phyloP scores from a whole-genome alignment of 2,329 filamentous ascomycete species.

The Dactylellina drechsleri region DNA sequence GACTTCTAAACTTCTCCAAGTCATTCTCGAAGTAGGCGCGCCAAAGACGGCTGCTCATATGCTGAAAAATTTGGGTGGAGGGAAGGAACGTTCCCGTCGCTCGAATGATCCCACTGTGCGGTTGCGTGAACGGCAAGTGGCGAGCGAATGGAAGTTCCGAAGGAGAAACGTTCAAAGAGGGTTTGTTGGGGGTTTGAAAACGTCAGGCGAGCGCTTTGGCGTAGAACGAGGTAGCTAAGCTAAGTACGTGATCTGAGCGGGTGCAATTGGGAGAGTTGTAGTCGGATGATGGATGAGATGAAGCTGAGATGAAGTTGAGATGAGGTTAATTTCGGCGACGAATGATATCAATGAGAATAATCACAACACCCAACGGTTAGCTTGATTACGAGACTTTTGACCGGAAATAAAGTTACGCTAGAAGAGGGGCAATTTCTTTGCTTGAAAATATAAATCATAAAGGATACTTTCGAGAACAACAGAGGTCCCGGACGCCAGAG shows the following conservation, averaged over 20 bases:
- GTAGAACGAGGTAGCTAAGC: background rate
- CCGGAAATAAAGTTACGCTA: background rate
- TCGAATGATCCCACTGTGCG: constrained; percentile 52
- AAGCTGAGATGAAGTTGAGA: background rate
- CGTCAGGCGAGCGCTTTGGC: background rate
- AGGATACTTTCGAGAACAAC: background rate
- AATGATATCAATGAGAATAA: constrained; percentile 12
- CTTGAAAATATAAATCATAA: background rate
- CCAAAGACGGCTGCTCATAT: constrained; percentile 98
- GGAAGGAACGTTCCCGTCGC: constrained; percentile 50
- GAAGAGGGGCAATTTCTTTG: constrained; percentile 26
- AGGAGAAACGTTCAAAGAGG: constrained; percentile 23
- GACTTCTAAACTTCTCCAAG: constrained; percentile 90
- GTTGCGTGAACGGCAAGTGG: constrained; percentile 55
- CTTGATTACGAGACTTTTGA: constrained; percentile 25
- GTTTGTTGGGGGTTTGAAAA: background rate
- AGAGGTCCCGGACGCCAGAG: background rate
- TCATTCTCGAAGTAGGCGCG: constrained; percentile 97
- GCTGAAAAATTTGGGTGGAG: constrained; percentile 62
- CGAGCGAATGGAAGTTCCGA: constrained; percentile 56
- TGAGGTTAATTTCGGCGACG: constrained; percentile 20
- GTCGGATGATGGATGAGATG: background rate
- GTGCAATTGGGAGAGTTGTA: background rate
- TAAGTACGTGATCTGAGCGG: background rate
- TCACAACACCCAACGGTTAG: constrained; percentile 23